Conservation (phyloP, 208 protist genomes). For the Phytomonas sp. region DNA sequence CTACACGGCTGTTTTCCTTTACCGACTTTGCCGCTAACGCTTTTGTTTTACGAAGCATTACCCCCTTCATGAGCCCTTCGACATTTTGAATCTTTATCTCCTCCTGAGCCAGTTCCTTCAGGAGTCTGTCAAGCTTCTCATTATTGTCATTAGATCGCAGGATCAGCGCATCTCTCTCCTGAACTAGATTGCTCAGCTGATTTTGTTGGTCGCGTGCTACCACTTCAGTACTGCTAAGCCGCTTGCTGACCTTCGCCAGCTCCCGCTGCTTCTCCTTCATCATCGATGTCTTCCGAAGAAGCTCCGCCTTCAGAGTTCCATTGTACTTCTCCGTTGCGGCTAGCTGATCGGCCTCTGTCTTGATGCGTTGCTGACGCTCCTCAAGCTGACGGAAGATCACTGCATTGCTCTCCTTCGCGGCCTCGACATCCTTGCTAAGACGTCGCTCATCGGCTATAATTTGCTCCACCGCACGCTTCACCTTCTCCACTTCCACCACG, state of each 20-base stretch:
- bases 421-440: slow-evolving; percentile 21
- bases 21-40: slow-evolving; percentile 61
- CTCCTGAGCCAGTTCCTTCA: slow-evolving; percentile 41
- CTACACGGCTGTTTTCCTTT: slow-evolving; percentile 33
- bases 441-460: slow-evolving; percentile 35
- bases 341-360: slow-evolving; percentile 61
- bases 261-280: slow-evolving; percentile 77
- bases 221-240: slow-evolving; percentile 27
- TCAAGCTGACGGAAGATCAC: slow-evolving; percentile 40
- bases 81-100: slow-evolving; percentile 59
- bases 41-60: slow-evolving; percentile 58
- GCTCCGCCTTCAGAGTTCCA: slow-evolving; percentile 62
- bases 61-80: slow-evolving; percentile 45
- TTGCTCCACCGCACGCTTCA: slow-evolving; percentile 23
- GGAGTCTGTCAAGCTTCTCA: slow-evolving; percentile 39
- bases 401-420: slow-evolving; percentile 34
- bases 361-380: slow-evolving; percentile 66
- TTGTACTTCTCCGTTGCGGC: slow-evolving; percentile 82
- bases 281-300: slow-evolving; percentile 64
- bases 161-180: slow-evolving; percentile 37
- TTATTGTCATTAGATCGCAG: slow-evolving; percentile 38
- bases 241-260: slow-evolving; percentile 29
- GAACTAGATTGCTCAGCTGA: slow-evolving; percentile 40
- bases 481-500: slow-evolving; percentile 45
- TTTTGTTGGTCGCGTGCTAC: slow-evolving; percentile 49